These are phyloP conservation scores for Nasturtium officinale DNA, from an alignment of 345 rosid species.

Conservation along the genomic window DNA sequence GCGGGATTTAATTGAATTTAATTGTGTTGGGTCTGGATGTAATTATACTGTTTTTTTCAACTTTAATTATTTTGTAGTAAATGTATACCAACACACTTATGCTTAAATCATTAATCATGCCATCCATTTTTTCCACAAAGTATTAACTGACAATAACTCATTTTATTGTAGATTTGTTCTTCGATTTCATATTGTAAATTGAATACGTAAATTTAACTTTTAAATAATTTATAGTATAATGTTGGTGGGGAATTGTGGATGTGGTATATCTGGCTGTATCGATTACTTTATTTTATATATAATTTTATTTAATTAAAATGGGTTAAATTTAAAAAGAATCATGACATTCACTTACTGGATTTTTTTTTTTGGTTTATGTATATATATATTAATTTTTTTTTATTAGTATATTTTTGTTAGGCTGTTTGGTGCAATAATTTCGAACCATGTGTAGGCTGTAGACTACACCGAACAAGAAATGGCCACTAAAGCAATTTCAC, in stretches of 20 bases:
- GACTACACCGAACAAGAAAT: neutral
- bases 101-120: constrained; percentile 34
- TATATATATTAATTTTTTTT: too few relatives aligned
- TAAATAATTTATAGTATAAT: neutral
- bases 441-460: constrained; percentile 17
- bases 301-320: neutral
- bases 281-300: neutral
- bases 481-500: neutral
- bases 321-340: neutral
- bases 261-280: neutral
- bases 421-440: constrained; percentile 7
- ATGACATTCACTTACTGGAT: neutral
- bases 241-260: neutral
- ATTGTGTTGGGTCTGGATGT: constrained; percentile 4
- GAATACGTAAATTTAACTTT: too few relatives aligned
- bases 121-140: constrained; percentile 13
- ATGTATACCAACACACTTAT: constrained; percentile 9
- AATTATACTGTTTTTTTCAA: constrained; percentile 11
- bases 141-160: constrained; percentile 4
- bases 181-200: constrained; percentile 2
- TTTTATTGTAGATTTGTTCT: constrained; percentile 2
- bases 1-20: neutral
- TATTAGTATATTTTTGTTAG: neutral
- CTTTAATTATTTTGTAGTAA: constrained; percentile 27
- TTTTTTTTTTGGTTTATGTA: too few relatives aligned